phyloP scores from a whole-genome alignment of 2,329 filamentous ascomycete genomes.

The Lasiodiplodia hormozganensis region DNA sequence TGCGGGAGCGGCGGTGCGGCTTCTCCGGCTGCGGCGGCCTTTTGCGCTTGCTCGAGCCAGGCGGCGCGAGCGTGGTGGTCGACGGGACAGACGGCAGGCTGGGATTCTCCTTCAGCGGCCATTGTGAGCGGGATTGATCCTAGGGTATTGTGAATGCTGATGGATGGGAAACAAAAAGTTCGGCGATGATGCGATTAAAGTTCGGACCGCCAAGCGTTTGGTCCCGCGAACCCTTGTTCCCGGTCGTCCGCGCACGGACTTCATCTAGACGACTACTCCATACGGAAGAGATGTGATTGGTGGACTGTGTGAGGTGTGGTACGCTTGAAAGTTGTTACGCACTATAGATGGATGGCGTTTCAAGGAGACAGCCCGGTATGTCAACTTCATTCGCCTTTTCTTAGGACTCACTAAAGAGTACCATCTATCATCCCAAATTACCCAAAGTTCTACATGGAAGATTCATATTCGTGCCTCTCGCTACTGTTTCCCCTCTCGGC shows the following conservation, averaged over 20 bases:
- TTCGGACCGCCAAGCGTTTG: conserved; percentile 8
- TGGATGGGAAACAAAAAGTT: neutral
- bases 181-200: conserved; percentile 15
- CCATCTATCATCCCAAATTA: too few species aligned
- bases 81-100: conserved; percentile 70
- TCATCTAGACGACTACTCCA: neutral
- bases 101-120: conserved; percentile 21
- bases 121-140: neutral
- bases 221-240: neutral
- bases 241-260: neutral
- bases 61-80: conserved; percentile 87
- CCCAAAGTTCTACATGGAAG: too few species aligned
- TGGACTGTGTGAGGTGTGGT: neutral
- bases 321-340: neutral
- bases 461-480: too few species aligned
- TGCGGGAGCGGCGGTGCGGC: conserved; percentile 43
- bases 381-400: neutral
- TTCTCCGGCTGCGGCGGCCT: conserved; percentile 24
- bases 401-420: too few species aligned
- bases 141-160: neutral
- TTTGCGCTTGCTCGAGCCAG: conserved; percentile 77
- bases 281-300: neutral
- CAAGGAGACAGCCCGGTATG: neutral
- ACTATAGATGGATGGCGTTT: neutral
- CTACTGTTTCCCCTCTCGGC: too few species aligned